These are phyloP conservation scores for Phytopythium montanum DNA, from an alignment of 352 stramenopile species.

Conservation along the genomic window DNA sequence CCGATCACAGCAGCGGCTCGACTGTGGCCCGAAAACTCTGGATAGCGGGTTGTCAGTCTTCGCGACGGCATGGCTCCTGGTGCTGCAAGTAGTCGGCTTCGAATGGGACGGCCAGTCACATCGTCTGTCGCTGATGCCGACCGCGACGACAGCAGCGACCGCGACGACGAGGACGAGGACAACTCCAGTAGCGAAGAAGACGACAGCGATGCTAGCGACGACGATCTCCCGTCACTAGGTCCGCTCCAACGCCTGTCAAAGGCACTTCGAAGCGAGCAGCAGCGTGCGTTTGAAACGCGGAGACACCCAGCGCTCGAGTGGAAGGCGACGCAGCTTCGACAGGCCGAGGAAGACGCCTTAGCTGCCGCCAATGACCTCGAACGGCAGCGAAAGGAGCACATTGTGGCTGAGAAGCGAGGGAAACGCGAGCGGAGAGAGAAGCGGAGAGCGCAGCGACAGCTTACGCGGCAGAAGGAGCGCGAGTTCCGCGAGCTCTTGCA, in stretches of 20 bases:
- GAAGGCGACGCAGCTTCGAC: slow-evolving; percentile 37
- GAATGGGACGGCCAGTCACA: not conserved
- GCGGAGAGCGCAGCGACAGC: slow-evolving; percentile 33
- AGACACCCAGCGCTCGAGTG: slow-evolving; percentile 48
- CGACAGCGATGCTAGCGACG: slow-evolving; percentile 25
- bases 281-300: slow-evolving; percentile 33
- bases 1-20: no score
- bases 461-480: slow-evolving; percentile 43
- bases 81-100: not conserved
- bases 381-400: slow-evolving; percentile 10
- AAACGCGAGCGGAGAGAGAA: slow-evolving; percentile 41
- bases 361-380: slow-evolving; percentile 23
- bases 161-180: slow-evolving; percentile 13
- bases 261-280: slow-evolving; percentile 30
- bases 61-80: slow-evolving; percentile 1
- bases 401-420: slow-evolving; percentile 25
- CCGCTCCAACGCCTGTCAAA: slow-evolving; percentile 21
- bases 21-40: not conserved
- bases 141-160: slow-evolving; percentile 6
- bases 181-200: slow-evolving; percentile 19
- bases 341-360: slow-evolving; percentile 32
- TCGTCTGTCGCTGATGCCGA: slow-evolving; percentile 1
- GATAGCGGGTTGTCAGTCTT: not conserved
- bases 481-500: slow-evolving; percentile 44
- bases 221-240: slow-evolving; percentile 17